Evolutionary conservation across 441 rosid genomes (phyloP), one percentile per base, ranked within the genome.

Genomic region (Euphorbia corollata): DNA sequence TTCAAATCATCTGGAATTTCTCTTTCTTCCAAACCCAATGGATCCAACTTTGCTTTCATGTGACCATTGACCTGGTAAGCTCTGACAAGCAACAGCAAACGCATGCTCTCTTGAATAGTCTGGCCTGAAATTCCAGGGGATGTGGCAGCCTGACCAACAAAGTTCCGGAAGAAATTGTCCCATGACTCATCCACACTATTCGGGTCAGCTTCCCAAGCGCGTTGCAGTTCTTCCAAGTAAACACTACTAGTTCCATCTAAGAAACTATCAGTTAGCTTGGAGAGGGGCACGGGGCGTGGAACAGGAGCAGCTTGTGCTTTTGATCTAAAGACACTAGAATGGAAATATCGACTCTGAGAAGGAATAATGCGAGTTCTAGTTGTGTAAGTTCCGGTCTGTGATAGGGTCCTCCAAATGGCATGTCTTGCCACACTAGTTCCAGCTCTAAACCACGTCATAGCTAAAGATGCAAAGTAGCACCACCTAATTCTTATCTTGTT

Each of bases 1-100:
- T 89, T 90, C 61, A 94, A 80, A 77, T 89, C 95, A 65, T 86
- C 91, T 0, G 97, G 97, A 66, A 91, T 78, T 74, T 89, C 82
- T 65, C 97, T 77, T 75, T 82, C 78, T 73, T 91, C 97, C 80
- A 94, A 55, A 39, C 81, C 88, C 74, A 94, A 70, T 0, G 99
- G 99, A 62, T 94, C 99, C 79, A 94, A 75, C 78, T 86, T 89
- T 0, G 97, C 96, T 69, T 88, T 94, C 96, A 87, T 89, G 75
- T 94, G 99, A 68, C 99, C 99, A 69, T 87, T 89, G 64, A 94
- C 99, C 79, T 91, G 99, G 73, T 94, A 91, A 71, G 99, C 97
- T 79, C 97, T 89, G 18, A 94, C 94, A 51, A 94, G 76, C 65
- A 94, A 71, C 78, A 93, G 64, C 56, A 93, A 67, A 0, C 96